Evolutionary conservation across 2,329 filamentous ascomycete species (phyloP).

Genomic region (Acrodontium crateriforme): DNA sequence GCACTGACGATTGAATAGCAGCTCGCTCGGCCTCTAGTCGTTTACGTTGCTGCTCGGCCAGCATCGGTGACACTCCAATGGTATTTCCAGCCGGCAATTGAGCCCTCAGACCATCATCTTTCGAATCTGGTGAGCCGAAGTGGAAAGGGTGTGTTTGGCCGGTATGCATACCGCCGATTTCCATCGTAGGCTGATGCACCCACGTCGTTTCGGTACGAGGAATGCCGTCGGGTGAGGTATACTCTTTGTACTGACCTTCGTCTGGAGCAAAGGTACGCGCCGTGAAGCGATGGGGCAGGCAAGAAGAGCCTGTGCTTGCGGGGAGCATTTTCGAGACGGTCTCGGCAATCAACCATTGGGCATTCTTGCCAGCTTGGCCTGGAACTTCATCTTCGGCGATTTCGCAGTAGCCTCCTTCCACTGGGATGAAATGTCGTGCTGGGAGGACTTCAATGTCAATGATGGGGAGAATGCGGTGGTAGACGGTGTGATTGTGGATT

Average conservation of each 20-base stretch:
- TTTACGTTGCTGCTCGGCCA: slow-evolving; percentile 7
- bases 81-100: slow-evolving; percentile 9
- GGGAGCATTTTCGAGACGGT: slow-evolving; percentile 17
- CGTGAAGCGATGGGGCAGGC: slow-evolving; percentile 18
- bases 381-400: slow-evolving; percentile 33
- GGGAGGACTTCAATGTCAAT: slow-evolving; percentile 40
- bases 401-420: slow-evolving; percentile 27
- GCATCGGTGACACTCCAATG: slow-evolving; percentile 9
- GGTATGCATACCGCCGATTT: slow-evolving; percentile 18
- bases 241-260: slow-evolving; percentile 28
- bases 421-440: slow-evolving; percentile 36
- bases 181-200: slow-evolving; percentile 31
- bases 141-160: slow-evolving; percentile 23
- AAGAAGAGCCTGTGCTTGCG: slow-evolving; percentile 4
- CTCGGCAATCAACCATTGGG: slow-evolving; percentile 22
- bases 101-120: slow-evolving; percentile 11
- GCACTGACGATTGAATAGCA: too few relatives aligned
- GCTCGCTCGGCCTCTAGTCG: slow-evolving; percentile 1
- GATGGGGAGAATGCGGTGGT: slow-evolving; percentile 40
- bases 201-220: slow-evolving; percentile 31
- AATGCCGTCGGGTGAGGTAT: slow-evolving; percentile 27
- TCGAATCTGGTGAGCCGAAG: slow-evolving; percentile 12
- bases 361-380: slow-evolving; percentile 12
- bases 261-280: slow-evolving; percentile 23
- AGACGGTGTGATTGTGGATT: slow-evolving; percentile 40